Evolutionary conservation across 192 early-diverging fungal genomes (phyloP), one percentile per base, ranked within the genome.

Genomic region (Backusella morwellensis): DNA sequence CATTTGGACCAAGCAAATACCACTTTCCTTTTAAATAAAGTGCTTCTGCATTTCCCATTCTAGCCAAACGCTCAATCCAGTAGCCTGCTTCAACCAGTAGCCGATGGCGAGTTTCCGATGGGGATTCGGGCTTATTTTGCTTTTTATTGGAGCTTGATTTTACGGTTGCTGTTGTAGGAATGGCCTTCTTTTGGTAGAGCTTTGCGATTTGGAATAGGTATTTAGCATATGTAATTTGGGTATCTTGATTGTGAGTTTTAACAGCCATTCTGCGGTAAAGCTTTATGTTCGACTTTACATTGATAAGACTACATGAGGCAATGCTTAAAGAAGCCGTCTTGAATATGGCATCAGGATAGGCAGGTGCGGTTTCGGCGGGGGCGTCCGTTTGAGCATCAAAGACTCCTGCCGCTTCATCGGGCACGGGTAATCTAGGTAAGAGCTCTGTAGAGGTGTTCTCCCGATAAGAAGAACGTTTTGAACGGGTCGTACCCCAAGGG

Each of bases 251-350:
- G 75, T 91, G 90, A 40, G 93, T 93, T 79, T 93, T 93, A 78
- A 87, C 90, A 12, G 93, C 94, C 59, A 90, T 89, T 54, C 93
- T 90, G 6, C 93, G 91, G 77, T 93, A 95, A 75, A 88, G 92
- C 70, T 90, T 88, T 47, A 92, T 79, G 15, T 80, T 72, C 0
- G 74, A 70, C 5, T 70, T 41, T 19, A 78, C 68, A 34, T 78
- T 63, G 8, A 74, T 75, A 32, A 82, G 70, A 67, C 73, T 75
- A 11, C 69, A 75, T 11, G 80, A 82, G 3, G 76, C 80, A 68
- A 82, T 77, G 21, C 70, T 82, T 34, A 79, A 54, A 34, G 59
- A 38, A 44, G 15, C 73, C 3, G 38, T 11, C 8, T 50, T 42
- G 44, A 50, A 32, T 34, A 41, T 23, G 2, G 11, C 5, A 8